Conservation (phyloP, 768 basidiomycete species). For the Scleroderma bovista region DNA sequence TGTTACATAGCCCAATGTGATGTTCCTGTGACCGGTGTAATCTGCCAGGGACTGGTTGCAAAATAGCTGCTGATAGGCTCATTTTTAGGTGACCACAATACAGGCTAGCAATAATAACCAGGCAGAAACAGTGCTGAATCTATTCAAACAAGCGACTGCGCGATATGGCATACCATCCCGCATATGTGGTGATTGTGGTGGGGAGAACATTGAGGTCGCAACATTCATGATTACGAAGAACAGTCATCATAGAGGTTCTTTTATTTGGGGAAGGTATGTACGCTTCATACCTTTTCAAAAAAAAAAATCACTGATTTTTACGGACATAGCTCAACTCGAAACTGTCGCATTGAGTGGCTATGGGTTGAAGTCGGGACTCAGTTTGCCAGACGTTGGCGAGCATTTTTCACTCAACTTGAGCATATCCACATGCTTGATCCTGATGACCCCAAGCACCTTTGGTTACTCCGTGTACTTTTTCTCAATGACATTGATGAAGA, state of each 20-base stretch:
- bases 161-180: slow-evolving; percentile 15
- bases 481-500: slow-evolving; percentile 1
- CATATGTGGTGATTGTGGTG: slow-evolving; percentile 34
- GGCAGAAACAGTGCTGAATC: background rate
- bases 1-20: too few species aligned
- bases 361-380: slow-evolving; percentile 26
- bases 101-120: slow-evolving; percentile 34
- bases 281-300: background rate
- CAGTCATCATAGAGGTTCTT: slow-evolving; percentile 24
- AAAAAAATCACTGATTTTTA: background rate
- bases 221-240: slow-evolving; percentile 8
- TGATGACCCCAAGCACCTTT: slow-evolving; percentile 10
- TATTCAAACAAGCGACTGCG: background rate
- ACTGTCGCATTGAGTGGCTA: slow-evolving; percentile 21
- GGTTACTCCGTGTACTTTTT: slow-evolving; percentile 3
- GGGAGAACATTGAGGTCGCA: slow-evolving; percentile 32
- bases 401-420: slow-evolving; percentile 22
- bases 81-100: slow-evolving; percentile 26
- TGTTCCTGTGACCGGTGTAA: too few species aligned
- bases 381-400: slow-evolving; percentile 21
- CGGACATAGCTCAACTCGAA: slow-evolving; percentile 16
- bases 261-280: slow-evolving; percentile 6
- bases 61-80: too few species aligned
- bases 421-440: slow-evolving; percentile 11
- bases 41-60: too few species aligned